These are phyloP conservation scores for Penicillium occitanis DNA, from an alignment of 2,329 filamentous ascomycete genomes.

Conservation along the genomic window DNA sequence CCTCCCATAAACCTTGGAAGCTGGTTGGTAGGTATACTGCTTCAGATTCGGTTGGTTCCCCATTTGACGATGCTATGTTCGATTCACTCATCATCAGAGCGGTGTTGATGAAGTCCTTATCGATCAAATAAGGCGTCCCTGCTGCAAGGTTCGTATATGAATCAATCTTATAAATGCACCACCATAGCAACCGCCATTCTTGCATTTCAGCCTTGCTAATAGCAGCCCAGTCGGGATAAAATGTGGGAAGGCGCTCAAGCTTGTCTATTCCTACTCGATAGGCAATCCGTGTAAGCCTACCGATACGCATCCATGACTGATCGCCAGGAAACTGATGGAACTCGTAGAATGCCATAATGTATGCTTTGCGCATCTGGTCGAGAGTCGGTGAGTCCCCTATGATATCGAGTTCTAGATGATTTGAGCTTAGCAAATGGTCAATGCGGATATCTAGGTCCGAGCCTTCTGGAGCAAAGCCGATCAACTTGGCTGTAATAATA, in stretches of 20 bases:
- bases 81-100: background rate
- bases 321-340: conserved; percentile 14
- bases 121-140: conserved; percentile 10
- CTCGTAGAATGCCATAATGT: conserved; percentile 11
- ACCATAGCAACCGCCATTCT: conserved; percentile 14
- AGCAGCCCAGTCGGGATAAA: conserved; percentile 7
- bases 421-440: conserved; percentile 8
- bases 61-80: background rate
- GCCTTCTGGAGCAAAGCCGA: conserved; percentile 4
- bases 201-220: conserved; percentile 4
- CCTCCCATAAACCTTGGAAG: background rate
- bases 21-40: background rate
- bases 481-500: conserved; percentile 33
- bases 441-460: conserved; percentile 2
- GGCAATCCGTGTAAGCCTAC: conserved; percentile 10
- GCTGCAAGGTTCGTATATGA: conserved; percentile 11
- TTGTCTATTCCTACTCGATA: conserved; percentile 10
- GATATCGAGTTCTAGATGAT: conserved; percentile 2
- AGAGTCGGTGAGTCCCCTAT: conserved; percentile 6
- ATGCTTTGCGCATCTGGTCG: conserved; percentile 10
- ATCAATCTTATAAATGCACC: conserved; percentile 13
- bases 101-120: conserved; percentile 6
- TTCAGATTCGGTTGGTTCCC: background rate
- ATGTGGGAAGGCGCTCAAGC: conserved; percentile 4
- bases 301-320: conserved; percentile 13